Evolutionary conservation across 2,329 filamentous ascomycete species (phyloP), one percentile per base, ranked within the genome.

Genomic region (Pyrenophora teres): DNA sequence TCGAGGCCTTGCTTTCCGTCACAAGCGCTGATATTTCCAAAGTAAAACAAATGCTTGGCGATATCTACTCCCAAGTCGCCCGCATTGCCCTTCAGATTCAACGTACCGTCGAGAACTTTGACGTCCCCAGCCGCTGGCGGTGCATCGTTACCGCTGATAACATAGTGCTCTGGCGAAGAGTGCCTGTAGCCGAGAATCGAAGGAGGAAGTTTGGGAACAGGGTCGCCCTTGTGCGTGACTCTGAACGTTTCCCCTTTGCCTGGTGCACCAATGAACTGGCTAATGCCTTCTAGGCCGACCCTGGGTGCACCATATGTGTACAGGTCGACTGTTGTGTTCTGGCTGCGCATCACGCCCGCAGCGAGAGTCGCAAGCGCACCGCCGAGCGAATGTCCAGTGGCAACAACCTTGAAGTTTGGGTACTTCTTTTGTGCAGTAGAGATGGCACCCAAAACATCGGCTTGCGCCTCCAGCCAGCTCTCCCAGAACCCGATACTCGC

Each of bases 371-470:
- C 84, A 2, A 90, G 76, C 6, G 86, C 86, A 21, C 78, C 87
- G 40, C 87, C 87, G 3, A 90, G 82, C 8, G 84, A 87, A 76
- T 90, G 87, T 31, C 87, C 88, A 0, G 85, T 85, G n/a, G 80
- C 70, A 15, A 87, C 68, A 65, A 88, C 65, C 39, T 69, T 69
- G 75, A 81, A 87, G 40, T 53, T 56, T 1, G 85, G 83, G 72
- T 84, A 72, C 23, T 76, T 68, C 1, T 66, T 63, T 35, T 66
- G 68, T 3, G 83, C 82, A 1, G 68, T 52, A 16, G 70, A 57
- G 18, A 88, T 65, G 46, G 77, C 78, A 1, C 64, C 57, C 6
- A 81, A 58, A 13, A 81, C 77, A 4, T 64, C 60, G 2, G 50
- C 46, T 12, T 76, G 63, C 16, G 86, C 77, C 54, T 87, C 84